Evolutionary conservation across 2,329 filamentous ascomycete species (phyloP), one percentile per base, ranked within the genome.

Genomic region (Nigrograna mackinnonii): DNA sequence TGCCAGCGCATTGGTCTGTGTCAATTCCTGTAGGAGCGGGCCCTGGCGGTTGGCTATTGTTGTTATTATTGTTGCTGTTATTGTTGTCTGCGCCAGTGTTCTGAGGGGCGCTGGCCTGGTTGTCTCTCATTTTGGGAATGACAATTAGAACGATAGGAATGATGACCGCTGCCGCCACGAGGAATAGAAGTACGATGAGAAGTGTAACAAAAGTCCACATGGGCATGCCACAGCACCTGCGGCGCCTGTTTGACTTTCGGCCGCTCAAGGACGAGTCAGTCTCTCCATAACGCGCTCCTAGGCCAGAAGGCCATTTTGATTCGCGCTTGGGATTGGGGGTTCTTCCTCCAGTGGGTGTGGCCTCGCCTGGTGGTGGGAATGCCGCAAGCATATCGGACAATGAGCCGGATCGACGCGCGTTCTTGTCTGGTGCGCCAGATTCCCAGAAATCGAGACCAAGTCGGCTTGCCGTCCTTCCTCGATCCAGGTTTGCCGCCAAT

Each of bases 401-500:
- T 3, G 80, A 80, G 39, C 78, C 75, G 20, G 80, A 79, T 37
- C 72, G 68, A 41, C 71, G 68, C 47, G 54, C 43, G 12, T 58
- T 44, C 50, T 60, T 62, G 14, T 68, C 63, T 2, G 57, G 55
- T 5, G 54, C 64, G 17, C 61, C 66, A 28, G 57, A 54, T 45
- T 71, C 67, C 55, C 69, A 79, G 70, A 68, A 79, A 55, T 72
- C 67, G 51, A 80, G 66, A 14, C 77, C 79, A 5, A 82, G 55
- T 43, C 79, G 73, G 58, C 82, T 85, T 11, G 82, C 82, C 16
- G 83, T 85, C 52, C 72, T 85, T 11, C 92, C 92, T 52, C 85
- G 85, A 58, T 97, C 92, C 44, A 99, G 84, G 69, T 95, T 91
- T 0, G 89, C 83, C 13, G 91, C 92, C 26, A 97, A 74, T 52